Evolutionary conservation across 208 protist species (phyloP), one percentile per base, ranked within the genome.

Genomic region (Trypanosoma cruzi): DNA sequence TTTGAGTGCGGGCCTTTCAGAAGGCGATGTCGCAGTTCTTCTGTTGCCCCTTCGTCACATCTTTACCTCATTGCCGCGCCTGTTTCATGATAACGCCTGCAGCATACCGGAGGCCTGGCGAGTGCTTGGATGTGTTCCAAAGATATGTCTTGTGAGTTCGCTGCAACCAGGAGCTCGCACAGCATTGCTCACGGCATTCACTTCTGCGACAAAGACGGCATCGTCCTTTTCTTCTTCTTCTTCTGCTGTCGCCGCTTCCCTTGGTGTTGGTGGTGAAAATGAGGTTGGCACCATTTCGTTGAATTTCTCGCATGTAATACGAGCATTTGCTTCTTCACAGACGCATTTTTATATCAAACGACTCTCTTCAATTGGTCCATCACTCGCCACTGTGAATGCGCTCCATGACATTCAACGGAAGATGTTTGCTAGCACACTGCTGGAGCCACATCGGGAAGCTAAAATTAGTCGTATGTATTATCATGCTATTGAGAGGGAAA

Each of bases 21-120:
- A 88, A 31, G 86, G 86, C 14, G 87, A 93, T 61, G 73, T 89
- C 16, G 88, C 84, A 32, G 66, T 88, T 34, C 62, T 87, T 26
- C 60, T 93, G 50, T 73, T 93, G 28, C 90, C 90, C 1, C 77
- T 95, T 18, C 22, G 68, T n/a, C 37, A 52, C 16, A 28, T 91
- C 20, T 34, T 79, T 26, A 46, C 60, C 2, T 54, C 53, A 52
- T 80, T 81, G 75, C 24, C 87, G 26, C 64, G 72, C 24, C 46
- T 77, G 2, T 48, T 77, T 62, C 16, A 28, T 6, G 62, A 14
- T 1, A 65, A 13, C 28, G 24, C 49, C 71, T 18, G n/a, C 7
- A 32, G 8, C 16, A 49, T 89, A 11, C 85, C 85, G n/a, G 29
- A 46, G 20, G 67, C 53, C 31, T 94, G 89, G 86, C 64, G 57